These are phyloP conservation scores for Alternaria atra DNA, from an alignment of 2,329 filamentous ascomycete genomes.

Conservation along the genomic window DNA sequence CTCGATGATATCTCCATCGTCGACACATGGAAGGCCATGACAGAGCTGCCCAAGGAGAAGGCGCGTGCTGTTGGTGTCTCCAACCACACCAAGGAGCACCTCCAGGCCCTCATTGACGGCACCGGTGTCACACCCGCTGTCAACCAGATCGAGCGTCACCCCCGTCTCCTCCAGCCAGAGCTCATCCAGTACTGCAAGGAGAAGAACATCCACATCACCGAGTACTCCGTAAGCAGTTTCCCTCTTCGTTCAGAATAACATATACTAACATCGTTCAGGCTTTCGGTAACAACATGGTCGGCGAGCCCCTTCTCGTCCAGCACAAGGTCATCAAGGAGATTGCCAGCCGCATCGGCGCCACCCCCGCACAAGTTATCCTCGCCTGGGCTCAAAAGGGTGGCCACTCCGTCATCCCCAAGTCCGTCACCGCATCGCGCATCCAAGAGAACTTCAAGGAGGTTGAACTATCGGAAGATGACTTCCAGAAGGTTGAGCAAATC, in stretches of 20 bases:
- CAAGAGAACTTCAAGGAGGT: constrained; percentile 46
- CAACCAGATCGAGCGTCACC: constrained; percentile 46
- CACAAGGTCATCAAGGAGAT: constrained; percentile 71
- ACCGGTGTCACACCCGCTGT: constrained; percentile 41
- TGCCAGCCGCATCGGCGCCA: constrained; percentile 69
- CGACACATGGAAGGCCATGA: constrained; percentile 53
- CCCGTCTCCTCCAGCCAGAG: constrained; percentile 37
- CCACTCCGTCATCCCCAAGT: constrained; percentile 46
- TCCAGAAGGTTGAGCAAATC: constrained; percentile 52
- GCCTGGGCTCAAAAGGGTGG: constrained; percentile 81
- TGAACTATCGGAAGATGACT: constrained; percentile 37
- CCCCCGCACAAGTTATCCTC: constrained; percentile 81
- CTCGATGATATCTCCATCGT: constrained; percentile 66
- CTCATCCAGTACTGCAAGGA: constrained; percentile 41
- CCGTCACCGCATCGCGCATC: constrained; percentile 42
- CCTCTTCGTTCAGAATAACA: constrained; percentile 59
- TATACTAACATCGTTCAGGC: constrained; percentile 70
- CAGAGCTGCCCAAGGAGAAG: constrained; percentile 46
- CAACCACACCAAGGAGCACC: constrained; percentile 43
- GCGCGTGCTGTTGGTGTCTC: constrained; percentile 42
- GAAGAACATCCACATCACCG: constrained; percentile 45
- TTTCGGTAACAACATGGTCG: constrained; percentile 66
- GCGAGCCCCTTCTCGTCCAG: constrained; percentile 53
- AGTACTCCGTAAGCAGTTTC: constrained; percentile 33
- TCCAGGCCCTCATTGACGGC: constrained; percentile 64